phyloP scores from a whole-genome alignment of 768 basidiomycete genomes.

The Boletus bicolor region DNA sequence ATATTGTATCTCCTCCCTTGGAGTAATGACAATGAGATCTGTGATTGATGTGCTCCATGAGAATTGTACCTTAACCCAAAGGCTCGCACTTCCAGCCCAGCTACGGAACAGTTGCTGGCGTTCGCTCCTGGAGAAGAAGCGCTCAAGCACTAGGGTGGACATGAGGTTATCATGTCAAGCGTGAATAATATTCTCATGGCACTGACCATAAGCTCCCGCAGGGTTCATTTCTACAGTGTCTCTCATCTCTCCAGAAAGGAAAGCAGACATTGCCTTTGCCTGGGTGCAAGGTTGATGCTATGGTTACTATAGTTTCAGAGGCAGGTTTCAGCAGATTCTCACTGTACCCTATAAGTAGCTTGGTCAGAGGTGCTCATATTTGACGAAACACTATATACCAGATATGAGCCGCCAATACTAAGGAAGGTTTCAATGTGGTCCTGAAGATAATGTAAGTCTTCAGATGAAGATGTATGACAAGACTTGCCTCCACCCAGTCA shows the following conservation, averaged over 20 bases:
- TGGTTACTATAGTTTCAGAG: neutral
- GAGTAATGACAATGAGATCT: neutral
- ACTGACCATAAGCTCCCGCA: conserved; percentile 69
- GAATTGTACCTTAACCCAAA: conserved; percentile 88
- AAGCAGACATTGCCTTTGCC: conserved; percentile 94
- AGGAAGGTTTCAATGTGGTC: conserved; percentile 84
- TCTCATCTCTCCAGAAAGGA: conserved; percentile 94
- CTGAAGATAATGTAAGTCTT: conserved; percentile 33
- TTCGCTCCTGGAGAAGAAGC: conserved; percentile 89
- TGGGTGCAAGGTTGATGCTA: conserved; percentile 25
- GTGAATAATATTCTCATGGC: neutral
- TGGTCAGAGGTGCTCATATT: neutral
- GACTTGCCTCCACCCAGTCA: conserved; percentile 82
- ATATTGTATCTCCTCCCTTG: conserved; percentile 78
- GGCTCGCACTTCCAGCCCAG: conserved; percentile 92
- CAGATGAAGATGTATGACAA: neutral
- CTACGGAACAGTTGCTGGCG: conserved; percentile 86
- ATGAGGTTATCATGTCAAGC: neutral
- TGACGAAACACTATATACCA: conserved; percentile 45
- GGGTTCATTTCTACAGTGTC: conserved; percentile 87
- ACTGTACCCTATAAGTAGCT: conserved; percentile 62
- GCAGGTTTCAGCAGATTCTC: conserved; percentile 25
- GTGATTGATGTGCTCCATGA: neutral
- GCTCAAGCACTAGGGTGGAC: conserved; percentile 57
- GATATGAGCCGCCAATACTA: conserved; percentile 81